These are phyloP conservation scores for Ochetophila trinervis DNA, from an alignment of 306 rosid species.

Conservation along the genomic window DNA sequence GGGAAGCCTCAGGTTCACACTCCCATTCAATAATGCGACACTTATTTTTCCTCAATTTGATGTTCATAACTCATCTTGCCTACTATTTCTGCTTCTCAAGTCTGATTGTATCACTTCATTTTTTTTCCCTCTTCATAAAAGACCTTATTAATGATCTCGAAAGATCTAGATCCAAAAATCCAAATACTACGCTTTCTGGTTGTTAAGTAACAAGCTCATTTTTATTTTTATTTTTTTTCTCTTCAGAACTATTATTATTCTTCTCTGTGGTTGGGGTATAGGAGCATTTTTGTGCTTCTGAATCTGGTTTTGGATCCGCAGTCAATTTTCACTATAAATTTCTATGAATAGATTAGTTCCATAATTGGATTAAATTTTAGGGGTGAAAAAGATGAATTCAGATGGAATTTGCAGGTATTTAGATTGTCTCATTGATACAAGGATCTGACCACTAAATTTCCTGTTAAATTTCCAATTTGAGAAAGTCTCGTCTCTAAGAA, in stretches of 20 bases:
- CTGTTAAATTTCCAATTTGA: constrained; percentile 15
- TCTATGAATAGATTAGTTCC: constrained; percentile 21
- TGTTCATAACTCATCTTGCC: background rate
- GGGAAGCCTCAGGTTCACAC: constrained; percentile 92
- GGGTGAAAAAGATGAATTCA: background rate
- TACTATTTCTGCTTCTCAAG: constrained; percentile 1
- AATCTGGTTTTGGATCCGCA: constrained; percentile 34
- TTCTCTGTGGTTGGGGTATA: too few relatives aligned
- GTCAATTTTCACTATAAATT: constrained; percentile 17
- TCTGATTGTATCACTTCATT: background rate
- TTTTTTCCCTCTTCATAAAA: background rate
- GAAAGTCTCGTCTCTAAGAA: constrained; percentile 7
- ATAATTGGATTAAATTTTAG: constrained; percentile 9
- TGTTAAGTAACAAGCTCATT: background rate
- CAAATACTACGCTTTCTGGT: constrained; percentile 3
- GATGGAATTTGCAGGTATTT: background rate
- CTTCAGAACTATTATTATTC: background rate
- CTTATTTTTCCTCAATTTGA: constrained; percentile 10
- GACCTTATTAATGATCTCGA: constrained; percentile 1
- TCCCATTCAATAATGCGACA: constrained; percentile 25
- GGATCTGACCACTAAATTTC: constrained; percentile 15
- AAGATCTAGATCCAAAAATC: constrained; percentile 46
- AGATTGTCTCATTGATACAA: constrained; percentile 20
- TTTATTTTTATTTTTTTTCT: background rate
- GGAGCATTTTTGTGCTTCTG: background rate